Percentiles rank a stretch among this genome's conserved stretches.
Conservation (phyloP, 2,329 filamentous ascomycete species). For the Rosellinia necatrix region DNA sequence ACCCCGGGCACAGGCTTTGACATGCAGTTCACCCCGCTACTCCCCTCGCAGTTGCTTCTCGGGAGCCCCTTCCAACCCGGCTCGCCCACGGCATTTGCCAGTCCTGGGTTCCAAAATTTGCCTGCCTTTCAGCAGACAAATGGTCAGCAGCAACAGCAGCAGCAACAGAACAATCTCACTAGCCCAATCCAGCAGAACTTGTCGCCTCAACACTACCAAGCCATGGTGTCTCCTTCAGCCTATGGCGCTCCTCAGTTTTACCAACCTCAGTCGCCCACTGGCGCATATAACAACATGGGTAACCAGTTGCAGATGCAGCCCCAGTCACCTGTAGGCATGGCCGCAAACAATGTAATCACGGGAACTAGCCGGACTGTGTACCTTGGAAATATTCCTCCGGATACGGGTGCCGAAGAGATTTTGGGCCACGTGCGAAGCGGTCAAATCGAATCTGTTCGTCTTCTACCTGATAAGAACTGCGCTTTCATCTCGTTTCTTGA, state of each 20-base stretch:
- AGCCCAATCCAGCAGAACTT: constrained; percentile 79
- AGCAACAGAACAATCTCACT: constrained; percentile 61
- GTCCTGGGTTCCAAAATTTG: constrained; percentile 88
- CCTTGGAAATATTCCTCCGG: constrained; percentile 95
- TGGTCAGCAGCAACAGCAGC: constrained; percentile 36
- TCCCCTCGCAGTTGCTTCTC: constrained; percentile 91
- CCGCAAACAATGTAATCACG: constrained; percentile 77
- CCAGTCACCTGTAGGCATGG: constrained; percentile 75
- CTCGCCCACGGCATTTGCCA: constrained; percentile 86
- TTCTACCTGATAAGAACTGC: constrained; percentile 98
- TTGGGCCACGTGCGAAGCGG: constrained; percentile 94
- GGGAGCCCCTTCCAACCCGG: constrained; percentile 97
- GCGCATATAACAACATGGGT: constrained; percentile 68
- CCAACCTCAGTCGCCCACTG: constrained; percentile 83
- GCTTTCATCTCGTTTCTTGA: constrained; percentile 99
- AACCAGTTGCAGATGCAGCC: constrained; percentile 65
- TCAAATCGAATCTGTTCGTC: constrained; percentile 97
- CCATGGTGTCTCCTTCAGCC: constrained; percentile 82
- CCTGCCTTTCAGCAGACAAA: constrained; percentile 69
- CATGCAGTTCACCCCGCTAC: constrained; percentile 97
- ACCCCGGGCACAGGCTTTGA: constrained; percentile 90
- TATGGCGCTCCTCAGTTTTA: constrained; percentile 83
- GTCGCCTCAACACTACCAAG: constrained; percentile 82
- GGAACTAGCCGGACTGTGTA: constrained; percentile 97
- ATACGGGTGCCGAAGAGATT: constrained; percentile 96